phyloP scores from a whole-genome alignment of 1,139 yeast genomes.

The Geotrichum histeridarum region DNA sequence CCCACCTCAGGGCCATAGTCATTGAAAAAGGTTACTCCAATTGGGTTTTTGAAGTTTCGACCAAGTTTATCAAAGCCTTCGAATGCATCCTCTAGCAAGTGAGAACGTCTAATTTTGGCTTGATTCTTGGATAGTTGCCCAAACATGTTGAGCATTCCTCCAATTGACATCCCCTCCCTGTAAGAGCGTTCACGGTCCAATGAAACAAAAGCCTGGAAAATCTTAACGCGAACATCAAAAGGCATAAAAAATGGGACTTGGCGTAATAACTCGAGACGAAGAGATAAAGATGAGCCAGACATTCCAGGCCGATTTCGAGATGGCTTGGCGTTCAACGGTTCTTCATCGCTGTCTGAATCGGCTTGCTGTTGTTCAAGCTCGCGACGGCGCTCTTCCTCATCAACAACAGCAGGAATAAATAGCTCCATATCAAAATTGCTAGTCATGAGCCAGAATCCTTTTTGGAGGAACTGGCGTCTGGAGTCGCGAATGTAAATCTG shows the following conservation, averaged over 20 bases:
- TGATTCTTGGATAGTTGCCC: conserved; percentile 31
- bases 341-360: conserved; percentile 11
- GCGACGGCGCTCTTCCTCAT: conserved; percentile 39
- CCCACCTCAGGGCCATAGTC: conserved; percentile 81
- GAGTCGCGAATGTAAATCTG: conserved; percentile 69
- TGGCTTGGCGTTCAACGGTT: not conserved
- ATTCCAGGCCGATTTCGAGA: not conserved
- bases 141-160: conserved; percentile 9
- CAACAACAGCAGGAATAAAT: conserved; percentile 39
- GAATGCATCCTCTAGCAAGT: conserved; percentile 69
- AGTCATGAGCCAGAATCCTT: conserved; percentile 53
- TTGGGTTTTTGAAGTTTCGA: conserved; percentile 50
- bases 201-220: conserved; percentile 61
- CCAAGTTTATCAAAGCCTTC: conserved; percentile 48
- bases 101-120: conserved; percentile 64
- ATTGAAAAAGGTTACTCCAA: conserved; percentile 64
- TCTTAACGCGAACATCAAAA: conserved; percentile 64
- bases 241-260: conserved; percentile 75
- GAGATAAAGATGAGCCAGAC: conserved; percentile 20
- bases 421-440: conserved; percentile 26
- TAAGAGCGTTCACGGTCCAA: conserved; percentile 24
- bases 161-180: conserved; percentile 22
- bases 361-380: conserved; percentile 15
- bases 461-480: conserved; percentile 52
- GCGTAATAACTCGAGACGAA: conserved; percentile 49